These are phyloP conservation scores for Fusarium nematophilum DNA, from an alignment of 2,329 filamentous ascomycete genomes.

Conservation along the genomic window DNA sequence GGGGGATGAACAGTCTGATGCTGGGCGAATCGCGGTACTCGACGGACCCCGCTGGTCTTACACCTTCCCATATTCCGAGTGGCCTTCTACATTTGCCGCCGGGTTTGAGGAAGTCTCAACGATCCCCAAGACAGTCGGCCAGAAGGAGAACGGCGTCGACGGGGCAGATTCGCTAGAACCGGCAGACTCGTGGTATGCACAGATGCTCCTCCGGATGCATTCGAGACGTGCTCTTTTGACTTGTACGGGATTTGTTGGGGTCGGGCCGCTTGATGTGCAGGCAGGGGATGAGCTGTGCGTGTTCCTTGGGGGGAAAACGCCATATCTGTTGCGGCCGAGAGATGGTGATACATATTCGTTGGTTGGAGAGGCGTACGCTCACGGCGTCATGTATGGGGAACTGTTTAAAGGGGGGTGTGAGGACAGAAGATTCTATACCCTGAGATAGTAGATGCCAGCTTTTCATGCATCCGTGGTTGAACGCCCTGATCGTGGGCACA, in stretches of 20 bases:
- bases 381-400: constrained; percentile 26
- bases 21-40: constrained; percentile 5
- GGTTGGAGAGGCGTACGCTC: constrained; percentile 14
- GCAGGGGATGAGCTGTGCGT: constrained; percentile 9
- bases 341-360: neutral
- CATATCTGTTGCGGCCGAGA: constrained; percentile 12
- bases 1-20: constrained; percentile 6
- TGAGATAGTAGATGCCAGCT: neutral
- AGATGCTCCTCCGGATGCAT: neutral
- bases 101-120: neutral
- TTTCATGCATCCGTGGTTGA: too few relatives aligned
- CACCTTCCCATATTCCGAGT: neutral
- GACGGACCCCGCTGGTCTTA: neutral
- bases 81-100: neutral
- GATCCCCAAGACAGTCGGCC: neutral
- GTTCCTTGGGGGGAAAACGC: constrained; percentile 7
- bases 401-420: neutral
- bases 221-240: constrained; percentile 6
- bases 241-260: constrained; percentile 5
- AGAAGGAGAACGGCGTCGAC: neutral
- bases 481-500: too few relatives aligned
- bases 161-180: neutral
- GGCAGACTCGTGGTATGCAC: neutral
- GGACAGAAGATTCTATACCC: neutral
- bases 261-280: constrained; percentile 5